Conservation (phyloP, 495 filamentous ascomycete genomes). For the Margaritispora aquatica region DNA sequence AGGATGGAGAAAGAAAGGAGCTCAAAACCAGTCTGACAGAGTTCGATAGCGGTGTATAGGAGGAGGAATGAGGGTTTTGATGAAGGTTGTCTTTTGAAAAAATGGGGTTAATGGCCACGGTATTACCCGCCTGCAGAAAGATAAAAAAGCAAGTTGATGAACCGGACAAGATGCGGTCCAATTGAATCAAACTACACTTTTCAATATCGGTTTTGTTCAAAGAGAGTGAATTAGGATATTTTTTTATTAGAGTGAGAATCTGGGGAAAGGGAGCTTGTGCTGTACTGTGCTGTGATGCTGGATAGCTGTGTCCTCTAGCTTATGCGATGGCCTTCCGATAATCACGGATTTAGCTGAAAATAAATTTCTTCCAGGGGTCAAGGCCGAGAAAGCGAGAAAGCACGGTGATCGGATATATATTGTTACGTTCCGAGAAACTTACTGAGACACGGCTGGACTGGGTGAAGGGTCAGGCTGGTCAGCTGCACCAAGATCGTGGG, state of each 20-base stretch:
- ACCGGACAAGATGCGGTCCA: neutral
- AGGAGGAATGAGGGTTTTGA: neutral
- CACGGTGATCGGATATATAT: neutral
- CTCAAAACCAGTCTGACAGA: neutral
- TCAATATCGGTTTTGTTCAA: neutral
- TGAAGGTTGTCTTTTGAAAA: neutral
- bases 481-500: neutral
- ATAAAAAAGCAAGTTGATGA: neutral
- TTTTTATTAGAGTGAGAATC: neutral
- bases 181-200: neutral
- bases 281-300: no score
- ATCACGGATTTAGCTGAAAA: neutral
- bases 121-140: neutral
- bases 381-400: neutral
- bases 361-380: neutral
- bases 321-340: neutral
- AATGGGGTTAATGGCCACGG: neutral
- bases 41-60: neutral
- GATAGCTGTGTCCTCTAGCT: neutral
- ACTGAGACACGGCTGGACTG: no score
- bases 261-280: neutral
- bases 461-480: no score
- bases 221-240: neutral
- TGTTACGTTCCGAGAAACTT: neutral
- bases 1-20: neutral